These are phyloP conservation scores for Babesia sp. DNA, from an alignment of 169 alveolate genomes.

Conservation along the genomic window DNA sequence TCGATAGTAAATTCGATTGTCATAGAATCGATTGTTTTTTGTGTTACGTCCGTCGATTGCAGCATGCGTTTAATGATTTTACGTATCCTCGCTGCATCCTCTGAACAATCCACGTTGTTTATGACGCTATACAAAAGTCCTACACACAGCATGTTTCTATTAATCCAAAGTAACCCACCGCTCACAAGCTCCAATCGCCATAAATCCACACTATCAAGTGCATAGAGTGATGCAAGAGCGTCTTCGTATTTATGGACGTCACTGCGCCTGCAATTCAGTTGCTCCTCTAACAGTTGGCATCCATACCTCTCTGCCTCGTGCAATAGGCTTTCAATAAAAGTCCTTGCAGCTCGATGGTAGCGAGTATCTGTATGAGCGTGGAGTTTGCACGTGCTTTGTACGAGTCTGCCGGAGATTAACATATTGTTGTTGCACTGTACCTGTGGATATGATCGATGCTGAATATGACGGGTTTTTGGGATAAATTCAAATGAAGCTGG, in stretches of 20 bases:
- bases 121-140: constrained; percentile 15
- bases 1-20: neutral
- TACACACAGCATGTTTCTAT: neutral
- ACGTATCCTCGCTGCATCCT: neutral
- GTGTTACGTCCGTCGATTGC: neutral
- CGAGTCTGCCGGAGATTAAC: neutral
- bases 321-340: constrained; percentile 6
- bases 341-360: neutral
- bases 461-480: constrained; percentile 33
- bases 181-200: constrained; percentile 16
- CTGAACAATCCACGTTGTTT: constrained; percentile 3
- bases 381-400: constrained; percentile 26
- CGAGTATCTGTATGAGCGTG: neutral
- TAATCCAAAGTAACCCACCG: neutral
- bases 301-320: constrained; percentile 43
- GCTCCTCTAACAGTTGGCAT: neutral
- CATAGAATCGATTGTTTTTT: neutral
- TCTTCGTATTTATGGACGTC: constrained; percentile 3
- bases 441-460: constrained; percentile 43
- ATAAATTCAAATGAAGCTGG: neutral
- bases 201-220: neutral
- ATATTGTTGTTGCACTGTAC: neutral
- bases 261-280: constrained; percentile 5
- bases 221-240: neutral
- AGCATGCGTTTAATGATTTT: neutral